phyloP scores from a whole-genome alignment of 2,329 filamentous ascomycete species.

The Fusarium coicis region DNA sequence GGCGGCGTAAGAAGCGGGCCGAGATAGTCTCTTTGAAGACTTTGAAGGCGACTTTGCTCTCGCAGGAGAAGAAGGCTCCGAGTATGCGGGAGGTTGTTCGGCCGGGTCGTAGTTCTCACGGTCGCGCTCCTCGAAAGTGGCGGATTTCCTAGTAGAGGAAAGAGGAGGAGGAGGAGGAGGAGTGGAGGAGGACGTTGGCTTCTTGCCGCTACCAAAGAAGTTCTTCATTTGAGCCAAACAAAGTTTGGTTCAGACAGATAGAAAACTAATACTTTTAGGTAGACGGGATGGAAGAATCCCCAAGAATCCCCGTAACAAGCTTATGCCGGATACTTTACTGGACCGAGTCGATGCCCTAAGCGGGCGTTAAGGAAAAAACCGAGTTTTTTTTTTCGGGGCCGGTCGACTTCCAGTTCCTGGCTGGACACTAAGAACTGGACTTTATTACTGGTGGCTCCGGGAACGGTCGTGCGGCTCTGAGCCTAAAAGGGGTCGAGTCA shows the following conservation, averaged over 20 bases:
- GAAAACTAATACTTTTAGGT: slow-evolving; percentile 24
- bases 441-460: slow-evolving; percentile 28
- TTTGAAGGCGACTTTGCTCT: slow-evolving; percentile 53
- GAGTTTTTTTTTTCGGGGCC: slow-evolving; percentile 45
- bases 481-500: slow-evolving; percentile 30
- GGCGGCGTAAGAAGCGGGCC: slow-evolving; percentile 46
- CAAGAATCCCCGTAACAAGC: slow-evolving; percentile 52
- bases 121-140: slow-evolving; percentile 51
- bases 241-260: slow-evolving; percentile 28
- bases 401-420: slow-evolving; percentile 15
- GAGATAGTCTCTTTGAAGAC: slow-evolving; percentile 47
- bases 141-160: slow-evolving; percentile 54
- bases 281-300: slow-evolving; percentile 38
- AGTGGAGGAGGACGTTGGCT: slow-evolving; percentile 45
- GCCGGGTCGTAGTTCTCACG: slow-evolving; percentile 44
- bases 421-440: background rate
- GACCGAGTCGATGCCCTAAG: slow-evolving; percentile 48
- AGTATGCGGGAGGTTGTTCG: slow-evolving; percentile 45
- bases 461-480: slow-evolving; percentile 34
- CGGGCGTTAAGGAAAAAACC: slow-evolving; percentile 47
- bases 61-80: slow-evolving; percentile 51
- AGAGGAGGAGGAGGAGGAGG: slow-evolving; percentile 28
- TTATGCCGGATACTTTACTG: slow-evolving; percentile 53
- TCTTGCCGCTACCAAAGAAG: slow-evolving; percentile 60
- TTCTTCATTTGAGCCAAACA: slow-evolving; percentile 58